These are phyloP conservation scores for Penicillium psychrosexuale DNA, from an alignment of 2,329 filamentous ascomycete species.

Conservation along the genomic window DNA sequence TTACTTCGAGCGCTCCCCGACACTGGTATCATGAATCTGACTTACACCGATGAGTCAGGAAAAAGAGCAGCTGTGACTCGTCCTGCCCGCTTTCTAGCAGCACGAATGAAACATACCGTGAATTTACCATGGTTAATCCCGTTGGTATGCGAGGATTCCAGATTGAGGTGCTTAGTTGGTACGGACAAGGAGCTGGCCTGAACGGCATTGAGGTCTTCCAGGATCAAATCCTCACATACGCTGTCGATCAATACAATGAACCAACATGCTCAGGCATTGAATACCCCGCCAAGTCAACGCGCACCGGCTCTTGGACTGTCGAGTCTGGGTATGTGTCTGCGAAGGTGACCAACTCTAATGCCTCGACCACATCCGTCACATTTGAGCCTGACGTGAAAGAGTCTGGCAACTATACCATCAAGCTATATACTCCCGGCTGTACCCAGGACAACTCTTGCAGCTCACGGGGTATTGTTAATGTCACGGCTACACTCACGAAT, in stretches of 20 bases:
- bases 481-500: slow-evolving; percentile 68
- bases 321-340: slow-evolving; percentile 74
- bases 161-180: slow-evolving; percentile 82
- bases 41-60: slow-evolving; percentile 73
- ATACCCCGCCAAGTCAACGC: slow-evolving; percentile 63
- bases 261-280: slow-evolving; percentile 69
- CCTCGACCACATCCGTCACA: slow-evolving; percentile 64
- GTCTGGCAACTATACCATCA: slow-evolving; percentile 87
- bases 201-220: slow-evolving; percentile 84
- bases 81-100: slow-evolving; percentile 80
- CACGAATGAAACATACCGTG: slow-evolving; percentile 66
- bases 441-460: slow-evolving; percentile 71
- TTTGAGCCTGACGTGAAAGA: slow-evolving; percentile 74
- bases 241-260: slow-evolving; percentile 83
- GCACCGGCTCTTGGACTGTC: slow-evolving; percentile 71
- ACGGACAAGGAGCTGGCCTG: slow-evolving; percentile 79
- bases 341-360: slow-evolving; percentile 56
- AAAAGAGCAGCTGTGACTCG: slow-evolving; percentile 69
- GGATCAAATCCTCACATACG: slow-evolving; percentile 80
- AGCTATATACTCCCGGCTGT: slow-evolving; percentile 90
- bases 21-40: slow-evolving; percentile 93
- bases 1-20: slow-evolving; percentile 81
- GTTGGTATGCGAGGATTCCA: slow-evolving; percentile 86
- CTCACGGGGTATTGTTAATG: slow-evolving; percentile 74
- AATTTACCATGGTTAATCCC: slow-evolving; percentile 84